A percentile compares a stretch with the other conserved stretches of the same genome.
These are phyloP conservation scores for Calocybe cyanea DNA, from an alignment of 768 basidiomycete species.

Conservation along the genomic window DNA sequence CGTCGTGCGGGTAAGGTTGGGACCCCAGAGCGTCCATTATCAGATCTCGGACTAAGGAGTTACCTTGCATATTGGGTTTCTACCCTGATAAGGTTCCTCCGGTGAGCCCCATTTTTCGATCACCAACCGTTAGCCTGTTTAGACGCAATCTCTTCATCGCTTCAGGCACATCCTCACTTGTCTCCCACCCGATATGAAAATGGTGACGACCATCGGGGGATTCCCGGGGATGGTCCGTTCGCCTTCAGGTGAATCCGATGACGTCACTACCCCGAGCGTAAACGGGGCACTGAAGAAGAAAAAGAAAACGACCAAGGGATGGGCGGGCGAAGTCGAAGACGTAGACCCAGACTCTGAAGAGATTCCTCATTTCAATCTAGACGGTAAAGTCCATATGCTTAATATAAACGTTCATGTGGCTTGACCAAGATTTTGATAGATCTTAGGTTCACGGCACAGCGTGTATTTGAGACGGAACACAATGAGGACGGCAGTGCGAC, in stretches of 20 bases:
- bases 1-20: conserved; percentile 75
- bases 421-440: conserved; percentile 29
- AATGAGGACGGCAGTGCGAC: conserved; percentile 67
- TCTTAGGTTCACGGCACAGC: conserved; percentile 47
- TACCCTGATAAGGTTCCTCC: conserved; percentile 79
- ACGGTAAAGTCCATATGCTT: conserved; percentile 27
- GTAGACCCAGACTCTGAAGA: conserved; percentile 24
- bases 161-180: conserved; percentile 56
- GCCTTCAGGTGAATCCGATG: conserved; percentile 24
- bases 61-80: conserved; percentile 90
- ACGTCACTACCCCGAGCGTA: conserved; percentile 1
- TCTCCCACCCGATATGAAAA: conserved; percentile 49
- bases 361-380: conserved; percentile 31
- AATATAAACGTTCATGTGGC: background rate
- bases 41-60: conserved; percentile 86
- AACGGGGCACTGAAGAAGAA: conserved; percentile 29
- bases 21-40: conserved; percentile 93
- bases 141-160: background rate
- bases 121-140: background rate
- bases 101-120: conserved; percentile 41
- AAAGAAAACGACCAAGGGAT: conserved; percentile 61
- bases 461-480: conserved; percentile 53
- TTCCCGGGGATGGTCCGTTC: conserved; percentile 39
- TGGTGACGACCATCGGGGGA: conserved; percentile 40
- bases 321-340: conserved; percentile 64